Conservation (phyloP, 306 rosid genomes). For the Comarum palustre region DNA sequence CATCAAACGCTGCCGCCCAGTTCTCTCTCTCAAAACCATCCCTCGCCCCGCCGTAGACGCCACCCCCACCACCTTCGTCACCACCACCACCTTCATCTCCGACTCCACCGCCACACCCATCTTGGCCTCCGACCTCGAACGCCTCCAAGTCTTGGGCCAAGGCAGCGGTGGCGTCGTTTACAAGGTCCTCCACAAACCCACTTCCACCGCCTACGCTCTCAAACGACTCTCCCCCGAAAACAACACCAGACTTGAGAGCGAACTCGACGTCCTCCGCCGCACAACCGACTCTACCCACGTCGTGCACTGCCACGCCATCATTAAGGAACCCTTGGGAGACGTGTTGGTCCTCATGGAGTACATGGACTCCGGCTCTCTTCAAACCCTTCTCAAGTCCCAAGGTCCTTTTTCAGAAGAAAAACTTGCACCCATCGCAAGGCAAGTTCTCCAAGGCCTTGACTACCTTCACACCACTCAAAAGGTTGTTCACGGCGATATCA, state of each 20-base stretch:
- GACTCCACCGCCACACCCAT: neutral
- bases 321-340: slow-evolving; percentile 72
- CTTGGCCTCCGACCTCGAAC: neutral
- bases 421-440: slow-evolving; percentile 57
- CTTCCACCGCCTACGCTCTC: neutral
- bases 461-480: slow-evolving; percentile 64
- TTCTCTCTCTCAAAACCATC: neutral
- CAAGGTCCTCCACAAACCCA: neutral
- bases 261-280: neutral
- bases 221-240: neutral
- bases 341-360: slow-evolving; percentile 66
- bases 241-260: neutral
- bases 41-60: neutral
- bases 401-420: slow-evolving; percentile 54
- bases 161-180: neutral
- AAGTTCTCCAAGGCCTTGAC: slow-evolving; percentile 58
- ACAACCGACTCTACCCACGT: slow-evolving; percentile 26
- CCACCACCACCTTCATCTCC: neutral
- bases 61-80: neutral
- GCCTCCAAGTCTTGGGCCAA: neutral
- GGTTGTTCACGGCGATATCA: slow-evolving; percentile 75
- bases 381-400: slow-evolving; percentile 33
- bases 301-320: slow-evolving; percentile 53
- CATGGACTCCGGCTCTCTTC: slow-evolving; percentile 64
- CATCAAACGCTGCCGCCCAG: neutral